A percentile compares a stretch with the other conserved stretches of the same genome.
These are phyloP conservation scores for Hamigera avellanea DNA, from an alignment of 495 filamentous ascomycete genomes.

Conservation along the genomic window DNA sequence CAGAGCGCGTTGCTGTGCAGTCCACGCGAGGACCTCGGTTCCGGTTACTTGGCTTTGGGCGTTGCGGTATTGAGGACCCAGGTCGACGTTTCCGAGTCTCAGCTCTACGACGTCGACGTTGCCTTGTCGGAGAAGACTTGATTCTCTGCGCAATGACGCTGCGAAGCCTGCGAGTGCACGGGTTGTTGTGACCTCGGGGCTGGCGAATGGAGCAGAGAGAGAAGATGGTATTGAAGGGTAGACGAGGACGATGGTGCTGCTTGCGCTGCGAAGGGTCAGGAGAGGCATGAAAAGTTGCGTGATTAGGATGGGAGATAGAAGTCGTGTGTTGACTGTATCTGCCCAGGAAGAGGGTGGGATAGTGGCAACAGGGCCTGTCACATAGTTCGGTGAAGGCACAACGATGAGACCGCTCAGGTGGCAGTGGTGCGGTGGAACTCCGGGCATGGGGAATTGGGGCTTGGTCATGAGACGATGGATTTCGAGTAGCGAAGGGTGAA, in stretches of 20 bases:
- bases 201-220: slow-evolving; percentile 72
- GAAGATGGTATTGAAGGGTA: slow-evolving; percentile 78
- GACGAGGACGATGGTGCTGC: slow-evolving; percentile 60
- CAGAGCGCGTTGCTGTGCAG: slow-evolving; percentile 34
- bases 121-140: slow-evolving; percentile 34
- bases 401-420: slow-evolving; percentile 67
- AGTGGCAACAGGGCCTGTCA: slow-evolving; percentile 67
- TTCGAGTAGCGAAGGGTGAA: slow-evolving; percentile 40
- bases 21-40: slow-evolving; percentile 57
- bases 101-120: slow-evolving; percentile 70
- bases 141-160: slow-evolving; percentile 61
- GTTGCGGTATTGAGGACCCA: slow-evolving; percentile 32
- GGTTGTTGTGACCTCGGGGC: slow-evolving; percentile 66
- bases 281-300: slow-evolving; percentile 79
- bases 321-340: slow-evolving; percentile 78
- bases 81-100: slow-evolving; percentile 79
- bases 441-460: slow-evolving; percentile 58
- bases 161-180: slow-evolving; percentile 74
- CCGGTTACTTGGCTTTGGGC: slow-evolving; percentile 32
- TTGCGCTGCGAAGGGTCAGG: slow-evolving; percentile 42
- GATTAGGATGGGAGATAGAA: slow-evolving; percentile 84
- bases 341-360: slow-evolving; percentile 73
- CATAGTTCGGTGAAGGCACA: slow-evolving; percentile 48
- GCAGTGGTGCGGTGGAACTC: slow-evolving; percentile 61
- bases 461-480: slow-evolving; percentile 49